Percentiles rank a stretch among this genome's conserved stretches.
Evolutionary conservation across 1,139 yeast genomes (phyloP).

Genomic region (Pichia sp.): DNA sequence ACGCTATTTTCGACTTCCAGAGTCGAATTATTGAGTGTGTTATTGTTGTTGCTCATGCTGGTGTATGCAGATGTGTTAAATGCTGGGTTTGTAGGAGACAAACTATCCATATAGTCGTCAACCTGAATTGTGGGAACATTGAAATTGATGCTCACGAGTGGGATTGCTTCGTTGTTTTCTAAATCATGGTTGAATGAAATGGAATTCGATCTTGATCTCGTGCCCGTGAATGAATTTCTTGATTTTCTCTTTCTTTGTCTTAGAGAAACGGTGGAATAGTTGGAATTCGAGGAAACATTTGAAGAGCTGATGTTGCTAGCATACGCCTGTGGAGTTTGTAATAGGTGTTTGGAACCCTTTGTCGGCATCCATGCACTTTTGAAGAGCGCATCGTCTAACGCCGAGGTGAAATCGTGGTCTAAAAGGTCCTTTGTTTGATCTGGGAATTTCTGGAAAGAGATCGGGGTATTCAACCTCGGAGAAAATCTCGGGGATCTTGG

Average conservation of each 20-base stretch:
- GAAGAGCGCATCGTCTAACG: slow-evolving; percentile 16
- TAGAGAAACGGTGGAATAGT: background rate
- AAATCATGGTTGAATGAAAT: slow-evolving; percentile 9
- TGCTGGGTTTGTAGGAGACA: background rate
- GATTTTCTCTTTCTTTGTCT: background rate
- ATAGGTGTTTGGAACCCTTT: background rate
- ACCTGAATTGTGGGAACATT: slow-evolving; percentile 1
- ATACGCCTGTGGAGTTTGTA: background rate
- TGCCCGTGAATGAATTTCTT: background rate
- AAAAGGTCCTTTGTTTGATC: background rate
- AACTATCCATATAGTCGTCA: slow-evolving; percentile 7
- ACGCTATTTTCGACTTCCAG: background rate
- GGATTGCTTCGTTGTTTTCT: slow-evolving; percentile 12
- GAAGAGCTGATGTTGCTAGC: background rate
- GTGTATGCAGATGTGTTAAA: background rate
- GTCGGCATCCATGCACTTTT: slow-evolving; percentile 17
- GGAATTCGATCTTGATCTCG: background rate
- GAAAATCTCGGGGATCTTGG: background rate
- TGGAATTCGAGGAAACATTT: background rate
- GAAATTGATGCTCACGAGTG: slow-evolving; percentile 4
- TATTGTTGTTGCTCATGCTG: background rate
- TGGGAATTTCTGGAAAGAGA: background rate
- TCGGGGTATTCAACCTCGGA: slow-evolving; percentile 6
- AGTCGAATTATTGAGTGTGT: background rate
- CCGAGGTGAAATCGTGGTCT: slow-evolving; percentile 13